phyloP scores from a whole-genome alignment of 495 filamentous ascomycete genomes.

The Aspergillus bertholletiae region DNA sequence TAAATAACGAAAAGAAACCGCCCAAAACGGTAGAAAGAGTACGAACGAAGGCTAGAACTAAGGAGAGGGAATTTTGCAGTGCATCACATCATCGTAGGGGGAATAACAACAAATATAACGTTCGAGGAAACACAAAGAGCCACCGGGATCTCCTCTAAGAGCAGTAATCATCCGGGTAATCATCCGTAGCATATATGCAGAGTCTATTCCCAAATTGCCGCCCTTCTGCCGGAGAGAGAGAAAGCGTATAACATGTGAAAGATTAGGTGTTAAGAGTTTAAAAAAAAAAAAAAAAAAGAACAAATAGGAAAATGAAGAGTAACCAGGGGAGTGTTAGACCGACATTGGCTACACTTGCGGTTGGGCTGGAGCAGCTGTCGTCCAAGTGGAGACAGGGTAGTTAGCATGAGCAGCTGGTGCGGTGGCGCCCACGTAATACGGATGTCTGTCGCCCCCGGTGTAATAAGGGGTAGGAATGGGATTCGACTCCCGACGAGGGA shows the following conservation, averaged over 20 bases:
- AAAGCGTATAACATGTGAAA: constrained; percentile 8
- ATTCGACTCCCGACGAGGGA: constrained; percentile 41
- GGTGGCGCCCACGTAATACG: constrained; percentile 34
- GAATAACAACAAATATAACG: constrained; percentile 3
- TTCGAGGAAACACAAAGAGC: constrained; percentile 9
- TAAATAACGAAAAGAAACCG: constrained; percentile 2
- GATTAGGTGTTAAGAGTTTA: constrained; percentile 1
- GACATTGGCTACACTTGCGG: constrained; percentile 38
- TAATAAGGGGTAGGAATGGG: constrained; percentile 36
- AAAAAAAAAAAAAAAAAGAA: constrained; percentile 4
- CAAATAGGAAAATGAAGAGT: constrained; percentile 4
- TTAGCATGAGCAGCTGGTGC: constrained; percentile 28
- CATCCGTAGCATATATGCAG: constrained; percentile 18
- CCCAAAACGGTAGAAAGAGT: constrained; percentile 3
- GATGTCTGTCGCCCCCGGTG: constrained; percentile 26
- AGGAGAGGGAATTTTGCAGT: constrained; percentile 10
- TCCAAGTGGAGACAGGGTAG: constrained; percentile 40
- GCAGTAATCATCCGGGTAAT: constrained; percentile 19
- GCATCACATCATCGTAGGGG: constrained; percentile 19
- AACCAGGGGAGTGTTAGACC: not conserved
- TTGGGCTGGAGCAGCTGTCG: constrained; percentile 41
- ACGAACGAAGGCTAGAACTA: constrained; percentile 10
- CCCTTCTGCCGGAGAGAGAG: constrained; percentile 14
- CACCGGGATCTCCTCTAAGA: constrained; percentile 24
- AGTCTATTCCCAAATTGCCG: constrained; percentile 26